Evolutionary conservation across 768 basidiomycete genomes (phyloP).

Genomic region (Lenzites betulinus): DNA sequence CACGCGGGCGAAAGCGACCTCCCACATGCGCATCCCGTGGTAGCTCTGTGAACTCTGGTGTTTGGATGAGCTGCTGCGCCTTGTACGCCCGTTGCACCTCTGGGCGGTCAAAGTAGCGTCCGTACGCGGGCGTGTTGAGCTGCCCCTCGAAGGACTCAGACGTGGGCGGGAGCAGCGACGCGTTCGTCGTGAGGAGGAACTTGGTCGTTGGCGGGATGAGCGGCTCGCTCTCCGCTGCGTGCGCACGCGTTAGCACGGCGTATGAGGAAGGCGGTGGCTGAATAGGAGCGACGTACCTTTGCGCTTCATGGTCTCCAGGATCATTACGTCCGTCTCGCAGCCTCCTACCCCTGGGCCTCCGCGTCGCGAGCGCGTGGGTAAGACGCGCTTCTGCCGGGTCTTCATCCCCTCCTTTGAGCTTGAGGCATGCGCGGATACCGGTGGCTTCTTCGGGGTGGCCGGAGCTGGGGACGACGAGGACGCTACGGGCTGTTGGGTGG

Average conservation of each 20-base stretch:
- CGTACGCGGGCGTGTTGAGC: slow-evolving; percentile 61
- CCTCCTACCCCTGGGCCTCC: slow-evolving; percentile 81
- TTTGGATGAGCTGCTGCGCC: slow-evolving; percentile 73
- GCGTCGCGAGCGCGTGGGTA: slow-evolving; percentile 79
- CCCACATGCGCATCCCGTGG: slow-evolving; percentile 56
- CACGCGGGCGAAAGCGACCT: slow-evolving; percentile 70
- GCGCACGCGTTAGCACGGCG: slow-evolving; percentile 9
- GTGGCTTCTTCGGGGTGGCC: background rate
- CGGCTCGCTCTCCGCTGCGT: slow-evolving; percentile 67
- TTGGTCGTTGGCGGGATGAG: slow-evolving; percentile 65
- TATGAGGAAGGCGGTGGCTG: background rate
- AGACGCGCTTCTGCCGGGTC: slow-evolving; percentile 71
- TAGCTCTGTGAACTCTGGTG: slow-evolving; percentile 63
- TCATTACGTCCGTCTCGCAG: slow-evolving; percentile 79
- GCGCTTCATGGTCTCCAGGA: slow-evolving; percentile 77
- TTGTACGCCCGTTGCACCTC: slow-evolving; percentile 73
- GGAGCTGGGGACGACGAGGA: slow-evolving; percentile 16
- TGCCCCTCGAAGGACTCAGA: slow-evolving; percentile 40
- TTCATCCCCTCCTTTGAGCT: slow-evolving; percentile 18
- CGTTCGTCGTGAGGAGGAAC: slow-evolving; percentile 77
- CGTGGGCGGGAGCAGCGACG: slow-evolving; percentile 47
- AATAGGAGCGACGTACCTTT: slow-evolving; percentile 55
- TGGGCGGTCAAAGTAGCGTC: slow-evolving; percentile 76
- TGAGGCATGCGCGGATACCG: slow-evolving; percentile 6
- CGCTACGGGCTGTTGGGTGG: slow-evolving; percentile 9